These are phyloP conservation scores for Mucor indicus DNA, from an alignment of 371 early-diverging fungal species.

Conservation along the genomic window DNA sequence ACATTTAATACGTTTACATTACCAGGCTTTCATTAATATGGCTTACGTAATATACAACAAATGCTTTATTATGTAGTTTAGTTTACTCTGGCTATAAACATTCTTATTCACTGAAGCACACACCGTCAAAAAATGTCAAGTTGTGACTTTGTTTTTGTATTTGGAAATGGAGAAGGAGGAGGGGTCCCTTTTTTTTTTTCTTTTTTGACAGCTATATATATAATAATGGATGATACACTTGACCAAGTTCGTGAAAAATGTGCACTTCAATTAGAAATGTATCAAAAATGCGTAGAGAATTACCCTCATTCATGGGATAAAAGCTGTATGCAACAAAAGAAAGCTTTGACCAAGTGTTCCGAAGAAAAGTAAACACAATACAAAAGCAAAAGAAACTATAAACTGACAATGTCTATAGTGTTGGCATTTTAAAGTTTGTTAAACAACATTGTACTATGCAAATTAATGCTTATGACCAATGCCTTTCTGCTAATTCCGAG, in stretches of 20 bases:
- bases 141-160: no score
- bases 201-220: no score
- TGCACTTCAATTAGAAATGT: slow-evolving; percentile 71
- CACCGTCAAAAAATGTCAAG: no score
- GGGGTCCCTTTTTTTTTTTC: background rate
- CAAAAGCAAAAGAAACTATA: background rate
- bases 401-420: slow-evolving; percentile 32
- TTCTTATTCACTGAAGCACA: no score
- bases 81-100: no score
- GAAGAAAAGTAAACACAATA: slow-evolving; percentile 65
- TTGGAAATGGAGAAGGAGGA: background rate
- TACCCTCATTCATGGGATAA: slow-evolving; percentile 73
- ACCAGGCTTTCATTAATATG: no score
- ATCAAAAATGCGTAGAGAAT: slow-evolving; percentile 75
- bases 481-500: slow-evolving; percentile 59
- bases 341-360: slow-evolving; percentile 76
- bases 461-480: slow-evolving; percentile 67
- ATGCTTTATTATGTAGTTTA: no score
- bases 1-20: no score
- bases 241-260: slow-evolving; percentile 78
- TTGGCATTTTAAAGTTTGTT: slow-evolving; percentile 67
- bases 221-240: slow-evolving; percentile 66
- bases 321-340: slow-evolving; percentile 66
- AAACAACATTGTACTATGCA: slow-evolving; percentile 67
- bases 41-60: no score